These are phyloP conservation scores for Chrysosporium keratinophilum DNA, from an alignment of 2,329 filamentous ascomycete species.

Conservation along the genomic window DNA sequence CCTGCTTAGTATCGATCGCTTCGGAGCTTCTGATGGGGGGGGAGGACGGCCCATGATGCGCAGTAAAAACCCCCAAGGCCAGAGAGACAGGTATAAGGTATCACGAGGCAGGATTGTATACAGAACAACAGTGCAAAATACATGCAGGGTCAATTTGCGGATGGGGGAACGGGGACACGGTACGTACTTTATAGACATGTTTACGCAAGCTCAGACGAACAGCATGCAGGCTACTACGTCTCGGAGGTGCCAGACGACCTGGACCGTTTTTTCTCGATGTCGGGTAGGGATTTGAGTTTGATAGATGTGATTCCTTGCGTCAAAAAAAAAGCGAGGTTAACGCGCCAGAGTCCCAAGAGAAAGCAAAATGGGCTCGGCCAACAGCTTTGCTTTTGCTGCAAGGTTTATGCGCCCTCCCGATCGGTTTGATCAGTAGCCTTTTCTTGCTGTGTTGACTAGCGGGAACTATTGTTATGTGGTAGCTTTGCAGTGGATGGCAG, in stretches of 20 bases:
- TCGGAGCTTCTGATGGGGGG: conserved; percentile 8
- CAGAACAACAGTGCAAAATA: not conserved
- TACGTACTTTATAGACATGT: conserved; percentile 37
- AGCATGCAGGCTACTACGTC: not conserved
- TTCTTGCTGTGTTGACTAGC: not conserved
- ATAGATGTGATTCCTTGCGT: not conserved
- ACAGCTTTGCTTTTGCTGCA: not conserved
- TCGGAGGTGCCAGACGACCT: not conserved
- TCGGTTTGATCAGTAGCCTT: not conserved
- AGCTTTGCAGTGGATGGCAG: not conserved
- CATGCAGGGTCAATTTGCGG: not conserved
- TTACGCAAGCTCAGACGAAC: not conserved
- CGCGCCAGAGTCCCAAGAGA: not conserved
- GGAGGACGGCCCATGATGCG: conserved; percentile 1
- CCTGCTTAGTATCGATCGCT: conserved; percentile 17
- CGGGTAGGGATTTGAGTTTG: not conserved
- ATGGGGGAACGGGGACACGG: not conserved
- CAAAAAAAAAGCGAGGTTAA: conserved; percentile 11
- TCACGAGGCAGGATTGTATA: not conserved
- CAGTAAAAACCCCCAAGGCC: not conserved
- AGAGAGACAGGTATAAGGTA: not conserved
- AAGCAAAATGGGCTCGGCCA: conserved; percentile 1
- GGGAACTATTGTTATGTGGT: not conserved
- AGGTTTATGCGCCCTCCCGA: not conserved
- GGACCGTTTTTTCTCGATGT: not conserved